Conservation (phyloP, 768 basidiomycete genomes). For the Hebeloma cylindrosporum region DNA sequence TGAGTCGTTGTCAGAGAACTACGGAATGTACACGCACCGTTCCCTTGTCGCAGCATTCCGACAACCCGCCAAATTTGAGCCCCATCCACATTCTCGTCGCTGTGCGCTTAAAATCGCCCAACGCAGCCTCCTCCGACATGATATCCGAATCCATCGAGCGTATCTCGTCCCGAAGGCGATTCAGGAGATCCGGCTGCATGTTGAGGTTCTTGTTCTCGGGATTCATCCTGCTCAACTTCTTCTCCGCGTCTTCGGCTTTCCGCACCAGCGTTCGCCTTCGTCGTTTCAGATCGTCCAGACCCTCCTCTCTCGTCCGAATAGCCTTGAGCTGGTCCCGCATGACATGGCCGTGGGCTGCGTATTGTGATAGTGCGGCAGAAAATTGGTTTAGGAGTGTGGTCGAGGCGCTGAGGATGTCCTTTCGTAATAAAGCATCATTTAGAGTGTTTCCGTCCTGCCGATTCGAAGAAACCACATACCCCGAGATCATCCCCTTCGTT, state of each 20-base stretch:
- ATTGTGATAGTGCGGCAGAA: conserved; percentile 63
- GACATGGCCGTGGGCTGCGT: conserved; percentile 66
- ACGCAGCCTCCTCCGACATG: conserved; percentile 71
- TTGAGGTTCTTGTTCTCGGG: conserved; percentile 83
- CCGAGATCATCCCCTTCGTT: conserved; percentile 84
- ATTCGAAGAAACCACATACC: conserved; percentile 40
- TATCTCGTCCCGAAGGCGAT: conserved; percentile 74
- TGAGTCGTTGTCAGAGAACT: neutral
- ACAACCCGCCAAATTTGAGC: conserved; percentile 83
- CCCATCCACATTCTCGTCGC: conserved; percentile 70
- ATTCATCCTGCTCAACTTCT: conserved; percentile 87
- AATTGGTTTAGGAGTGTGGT: conserved; percentile 67
- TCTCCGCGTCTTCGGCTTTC: conserved; percentile 83
- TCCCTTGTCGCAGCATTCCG: conserved; percentile 85
- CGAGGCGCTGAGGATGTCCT: conserved; percentile 79
- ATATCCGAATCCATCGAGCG: conserved; percentile 79
- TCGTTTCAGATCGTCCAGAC: conserved; percentile 72
- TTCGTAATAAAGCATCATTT: conserved; percentile 3
- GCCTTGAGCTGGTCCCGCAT: conserved; percentile 79
- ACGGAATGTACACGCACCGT: conserved; percentile 33
- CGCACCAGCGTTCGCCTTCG: conserved; percentile 62
- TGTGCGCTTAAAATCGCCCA: conserved; percentile 82
- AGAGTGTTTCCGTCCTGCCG: too few relatives aligned
- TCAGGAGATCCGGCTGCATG: conserved; percentile 70
- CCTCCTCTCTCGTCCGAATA: conserved; percentile 83